phyloP scores from a whole-genome alignment of 169 alveolate genomes.

The Plasmodium gaboni region DNA sequence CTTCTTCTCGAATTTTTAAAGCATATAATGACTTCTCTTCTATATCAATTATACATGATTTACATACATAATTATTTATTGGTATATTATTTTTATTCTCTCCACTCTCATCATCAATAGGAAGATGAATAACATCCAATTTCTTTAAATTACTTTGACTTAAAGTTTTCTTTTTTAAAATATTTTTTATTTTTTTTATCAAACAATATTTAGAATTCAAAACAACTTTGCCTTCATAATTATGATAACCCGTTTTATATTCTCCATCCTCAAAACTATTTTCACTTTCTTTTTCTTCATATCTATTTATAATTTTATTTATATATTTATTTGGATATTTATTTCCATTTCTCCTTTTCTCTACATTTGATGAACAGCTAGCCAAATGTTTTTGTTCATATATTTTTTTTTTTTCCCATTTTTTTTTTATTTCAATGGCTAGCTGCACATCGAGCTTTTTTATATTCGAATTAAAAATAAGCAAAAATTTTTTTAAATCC shows the following conservation, averaged over 20 bases:
- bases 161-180: conserved; percentile 15
- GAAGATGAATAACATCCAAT: conserved; percentile 26
- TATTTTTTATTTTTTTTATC: conserved; percentile 56
- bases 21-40: conserved; percentile 20
- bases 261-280: background rate
- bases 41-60: conserved; percentile 20
- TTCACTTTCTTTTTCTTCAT: background rate
- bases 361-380: too few relatives aligned
- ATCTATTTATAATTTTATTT: background rate
- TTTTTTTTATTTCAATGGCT: background rate
- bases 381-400: too few relatives aligned
- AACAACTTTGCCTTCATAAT: background rate
- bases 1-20: conserved; percentile 20
- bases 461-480: background rate
- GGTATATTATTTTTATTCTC: background rate
- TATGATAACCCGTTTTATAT: background rate
- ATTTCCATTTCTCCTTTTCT: too few relatives aligned
- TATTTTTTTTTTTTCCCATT: background rate
- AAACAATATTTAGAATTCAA: conserved; percentile 38
- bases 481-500: conserved; percentile 3
- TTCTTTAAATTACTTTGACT: background rate
- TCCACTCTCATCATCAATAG: background rate
- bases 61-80: conserved; percentile 8
- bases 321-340: too few relatives aligned
- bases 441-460: background rate